Evolutionary conservation across 179 eudicot species (phyloP).

Genomic region (Silene noctiflora): DNA sequence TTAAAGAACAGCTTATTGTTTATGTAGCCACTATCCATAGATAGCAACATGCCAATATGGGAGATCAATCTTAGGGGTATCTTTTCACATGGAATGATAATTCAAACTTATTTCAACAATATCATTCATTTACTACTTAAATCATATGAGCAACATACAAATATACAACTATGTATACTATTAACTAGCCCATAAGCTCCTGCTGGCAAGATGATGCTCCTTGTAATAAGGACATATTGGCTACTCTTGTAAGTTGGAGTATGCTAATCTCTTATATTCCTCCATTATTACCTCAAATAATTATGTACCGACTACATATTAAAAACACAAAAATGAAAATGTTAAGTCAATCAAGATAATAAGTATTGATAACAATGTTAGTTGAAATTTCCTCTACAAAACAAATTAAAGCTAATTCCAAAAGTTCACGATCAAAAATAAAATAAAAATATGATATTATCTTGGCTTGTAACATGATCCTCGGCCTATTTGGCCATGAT

Average conservation of each 20-base stretch:
- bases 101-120: not conserved
- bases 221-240: not conserved
- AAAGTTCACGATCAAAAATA: too few species aligned
- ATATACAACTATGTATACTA: not conserved
- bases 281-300: too few species aligned
- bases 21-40: not conserved
- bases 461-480: too few species aligned
- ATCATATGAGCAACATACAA: not conserved
- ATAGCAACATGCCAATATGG: slow-evolving; percentile 13
- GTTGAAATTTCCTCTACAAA: too few species aligned
- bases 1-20: not conserved
- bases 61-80: slow-evolving; percentile 13
- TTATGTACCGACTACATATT: too few species aligned
- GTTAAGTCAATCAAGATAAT: too few species aligned
- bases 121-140: slow-evolving; percentile 11
- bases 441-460: too few species aligned
- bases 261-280: too few species aligned
- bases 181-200: slow-evolving; percentile 17
- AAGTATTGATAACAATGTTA: too few species aligned
- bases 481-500: too few species aligned
- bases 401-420: too few species aligned
- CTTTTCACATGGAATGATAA: slow-evolving; percentile 23
- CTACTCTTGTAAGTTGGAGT: not conserved
- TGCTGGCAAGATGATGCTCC: not conserved
- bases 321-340: too few species aligned